These are phyloP conservation scores for Westerdykella aurantiaca DNA, from an alignment of 2,329 filamentous ascomycete species.

Conservation along the genomic window DNA sequence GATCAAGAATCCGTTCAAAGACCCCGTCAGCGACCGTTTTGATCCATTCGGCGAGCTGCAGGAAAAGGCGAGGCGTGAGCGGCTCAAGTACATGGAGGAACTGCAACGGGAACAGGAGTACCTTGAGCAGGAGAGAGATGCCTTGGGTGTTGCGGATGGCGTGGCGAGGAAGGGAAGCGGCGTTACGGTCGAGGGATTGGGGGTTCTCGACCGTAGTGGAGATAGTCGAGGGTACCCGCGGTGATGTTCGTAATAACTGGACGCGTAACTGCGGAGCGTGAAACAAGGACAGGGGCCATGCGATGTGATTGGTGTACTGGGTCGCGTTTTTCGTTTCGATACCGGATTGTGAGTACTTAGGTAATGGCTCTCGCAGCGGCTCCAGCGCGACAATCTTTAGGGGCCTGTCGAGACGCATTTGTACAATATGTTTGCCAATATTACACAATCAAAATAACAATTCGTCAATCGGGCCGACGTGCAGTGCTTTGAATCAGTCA, in stretches of 20 bases:
- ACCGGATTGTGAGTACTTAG: too few relatives aligned
- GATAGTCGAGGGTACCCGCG: slow-evolving; percentile 1
- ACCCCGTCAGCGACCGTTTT: slow-evolving; percentile 31
- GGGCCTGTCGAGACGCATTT: too few relatives aligned
- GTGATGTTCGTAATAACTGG: neutral
- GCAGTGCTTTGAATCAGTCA: too few relatives aligned
- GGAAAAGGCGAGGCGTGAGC: slow-evolving; percentile 25
- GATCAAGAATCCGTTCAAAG: slow-evolving; percentile 31
- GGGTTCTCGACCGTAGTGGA: slow-evolving; percentile 22
- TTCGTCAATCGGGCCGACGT: too few relatives aligned
- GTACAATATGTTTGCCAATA: too few relatives aligned
- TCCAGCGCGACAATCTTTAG: too few relatives aligned
- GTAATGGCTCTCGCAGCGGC: too few relatives aligned
- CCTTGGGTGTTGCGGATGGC: slow-evolving; percentile 10
- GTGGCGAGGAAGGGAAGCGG: slow-evolving; percentile 19
- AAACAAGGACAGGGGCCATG: too few relatives aligned
- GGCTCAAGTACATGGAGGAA: slow-evolving; percentile 21
- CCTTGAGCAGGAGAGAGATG: slow-evolving; percentile 26
- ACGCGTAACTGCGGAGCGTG: too few relatives aligned
- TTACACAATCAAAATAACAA: too few relatives aligned
- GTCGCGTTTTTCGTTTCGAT: too few relatives aligned
- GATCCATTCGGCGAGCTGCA: slow-evolving; percentile 36
- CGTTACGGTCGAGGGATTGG: slow-evolving; percentile 20
- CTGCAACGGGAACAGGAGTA: slow-evolving; percentile 18
- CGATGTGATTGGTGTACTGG: too few relatives aligned